These are phyloP conservation scores for Sutorius australiensis DNA, from an alignment of 768 basidiomycete genomes.

Conservation along the genomic window DNA sequence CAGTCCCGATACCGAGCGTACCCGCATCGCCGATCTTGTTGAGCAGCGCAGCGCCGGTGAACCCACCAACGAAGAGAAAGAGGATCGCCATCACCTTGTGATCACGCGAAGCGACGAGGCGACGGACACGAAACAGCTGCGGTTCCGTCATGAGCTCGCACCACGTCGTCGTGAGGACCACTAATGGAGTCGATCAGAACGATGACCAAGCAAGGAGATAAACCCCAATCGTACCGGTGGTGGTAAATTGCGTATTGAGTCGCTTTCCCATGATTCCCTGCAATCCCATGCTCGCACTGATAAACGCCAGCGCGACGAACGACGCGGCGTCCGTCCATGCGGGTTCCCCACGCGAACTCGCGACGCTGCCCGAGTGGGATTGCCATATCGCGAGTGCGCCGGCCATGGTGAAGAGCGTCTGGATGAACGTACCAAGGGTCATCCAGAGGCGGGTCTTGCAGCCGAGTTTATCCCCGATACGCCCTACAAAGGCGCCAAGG, in stretches of 20 bases:
- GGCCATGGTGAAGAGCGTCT: slow-evolving; percentile 73
- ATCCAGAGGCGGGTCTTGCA: slow-evolving; percentile 74
- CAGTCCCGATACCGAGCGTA: slow-evolving; percentile 64
- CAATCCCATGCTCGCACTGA: slow-evolving; percentile 72
- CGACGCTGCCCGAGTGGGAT: slow-evolving; percentile 53
- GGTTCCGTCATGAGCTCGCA: slow-evolving; percentile 86
- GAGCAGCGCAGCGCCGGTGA: slow-evolving; percentile 58
- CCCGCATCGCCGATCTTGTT: slow-evolving; percentile 57
- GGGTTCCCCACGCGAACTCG: slow-evolving; percentile 52
- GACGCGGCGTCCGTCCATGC: slow-evolving; percentile 67
- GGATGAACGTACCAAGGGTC: slow-evolving; percentile 63
- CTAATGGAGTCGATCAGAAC: slow-evolving; percentile 36
- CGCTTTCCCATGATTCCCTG: slow-evolving; percentile 86
- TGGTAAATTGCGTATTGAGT: slow-evolving; percentile 74
- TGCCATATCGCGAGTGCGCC: slow-evolving; percentile 71
- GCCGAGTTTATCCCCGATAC: slow-evolving; percentile 81
- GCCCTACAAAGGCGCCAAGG: slow-evolving; percentile 70
- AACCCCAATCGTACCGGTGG: slow-evolving; percentile 49
- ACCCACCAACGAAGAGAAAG: slow-evolving; percentile 74
- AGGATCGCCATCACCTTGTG: slow-evolving; percentile 64
- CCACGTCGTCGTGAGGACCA: slow-evolving; percentile 86
- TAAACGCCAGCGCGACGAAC: slow-evolving; percentile 71
- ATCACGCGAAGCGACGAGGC: slow-evolving; percentile 58
- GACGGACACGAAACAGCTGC: slow-evolving; percentile 55
- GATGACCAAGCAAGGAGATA: too few relatives aligned